Percentiles rank a stretch among this genome's conserved stretches.
These are phyloP conservation scores for Mrakia gelida DNA, from an alignment of 768 basidiomycete genomes.

Conservation along the genomic window DNA sequence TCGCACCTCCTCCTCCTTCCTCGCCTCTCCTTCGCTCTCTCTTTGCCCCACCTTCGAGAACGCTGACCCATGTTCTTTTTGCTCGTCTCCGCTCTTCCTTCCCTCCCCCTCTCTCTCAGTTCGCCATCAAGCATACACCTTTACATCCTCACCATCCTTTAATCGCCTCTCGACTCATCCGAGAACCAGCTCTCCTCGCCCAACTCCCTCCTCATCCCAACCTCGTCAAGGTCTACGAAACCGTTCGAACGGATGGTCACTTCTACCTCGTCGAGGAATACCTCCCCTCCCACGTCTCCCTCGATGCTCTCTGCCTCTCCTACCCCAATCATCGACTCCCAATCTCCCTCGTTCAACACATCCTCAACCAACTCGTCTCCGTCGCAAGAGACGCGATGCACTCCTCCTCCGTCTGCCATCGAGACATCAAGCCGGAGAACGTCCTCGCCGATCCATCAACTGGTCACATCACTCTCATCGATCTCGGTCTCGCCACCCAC, in stretches of 20 bases:
- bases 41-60: not conserved
- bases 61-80: not conserved
- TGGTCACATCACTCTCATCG: slow-evolving; percentile 46
- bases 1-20: not conserved
- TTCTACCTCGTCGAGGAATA: slow-evolving; percentile 47
- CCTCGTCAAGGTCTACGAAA: slow-evolving; percentile 46
- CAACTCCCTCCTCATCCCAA: slow-evolving; percentile 48
- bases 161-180: slow-evolving; percentile 47
- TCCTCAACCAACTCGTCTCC: slow-evolving; percentile 47
- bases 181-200: slow-evolving; percentile 48
- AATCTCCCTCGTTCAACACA: slow-evolving; percentile 33
- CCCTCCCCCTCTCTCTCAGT: slow-evolving; percentile 39
- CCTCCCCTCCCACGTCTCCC: slow-evolving; percentile 40
- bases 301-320: slow-evolving; percentile 39
- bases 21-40: not conserved
- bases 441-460: slow-evolving; percentile 40
- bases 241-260: slow-evolving; percentile 46
- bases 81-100: not conserved
- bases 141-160: slow-evolving; percentile 49
- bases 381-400: slow-evolving; percentile 46
- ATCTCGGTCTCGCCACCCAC: slow-evolving; percentile 49
- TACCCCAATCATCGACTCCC: slow-evolving; percentile 28
- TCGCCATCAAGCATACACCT: slow-evolving; percentile 49
- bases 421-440: slow-evolving; percentile 43
- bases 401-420: slow-evolving; percentile 41